phyloP scores from a whole-genome alignment of 1,284 basidiomycete species.

The Ganoderma lingzhi region DNA sequence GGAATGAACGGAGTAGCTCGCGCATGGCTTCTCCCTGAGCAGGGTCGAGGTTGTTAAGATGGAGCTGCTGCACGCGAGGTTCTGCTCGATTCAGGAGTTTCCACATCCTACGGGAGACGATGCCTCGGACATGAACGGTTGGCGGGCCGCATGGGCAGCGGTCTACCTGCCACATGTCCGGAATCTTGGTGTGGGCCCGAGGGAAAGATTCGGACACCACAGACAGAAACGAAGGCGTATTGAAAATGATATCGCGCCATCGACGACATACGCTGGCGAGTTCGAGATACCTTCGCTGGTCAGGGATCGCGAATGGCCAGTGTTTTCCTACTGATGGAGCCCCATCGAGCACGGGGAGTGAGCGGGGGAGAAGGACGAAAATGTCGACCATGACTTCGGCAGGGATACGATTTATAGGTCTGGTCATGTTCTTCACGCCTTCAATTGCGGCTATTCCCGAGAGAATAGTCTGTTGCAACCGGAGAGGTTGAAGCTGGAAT shows the following conservation, averaged over 20 bases:
- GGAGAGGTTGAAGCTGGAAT: neutral
- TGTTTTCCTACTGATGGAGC: neutral
- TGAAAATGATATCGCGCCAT: neutral
- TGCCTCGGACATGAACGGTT: neutral
- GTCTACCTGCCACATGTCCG: slow-evolving; percentile 1
- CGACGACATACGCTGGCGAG: slow-evolving; percentile 3
- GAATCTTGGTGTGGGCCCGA: neutral
- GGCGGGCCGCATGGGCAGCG: neutral
- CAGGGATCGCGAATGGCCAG: neutral
- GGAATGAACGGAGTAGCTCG: neutral
- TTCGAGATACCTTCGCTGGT: neutral
- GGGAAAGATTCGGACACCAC: neutral
- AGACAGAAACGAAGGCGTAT: neutral
- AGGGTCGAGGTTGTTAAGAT: neutral
- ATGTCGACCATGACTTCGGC: neutral
- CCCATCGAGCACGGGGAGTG: neutral
- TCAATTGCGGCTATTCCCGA: neutral
- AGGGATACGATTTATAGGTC: neutral
- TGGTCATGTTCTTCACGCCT: neutral
- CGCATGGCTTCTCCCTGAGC: neutral
- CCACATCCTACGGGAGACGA: slow-evolving; percentile 2
- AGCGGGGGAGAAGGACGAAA: neutral
- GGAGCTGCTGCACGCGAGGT: neutral
- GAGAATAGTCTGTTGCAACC: neutral
- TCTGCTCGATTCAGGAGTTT: neutral